These are phyloP conservation scores for Trametes cubensis DNA, from an alignment of 768 basidiomycete species.

Conservation along the genomic window DNA sequence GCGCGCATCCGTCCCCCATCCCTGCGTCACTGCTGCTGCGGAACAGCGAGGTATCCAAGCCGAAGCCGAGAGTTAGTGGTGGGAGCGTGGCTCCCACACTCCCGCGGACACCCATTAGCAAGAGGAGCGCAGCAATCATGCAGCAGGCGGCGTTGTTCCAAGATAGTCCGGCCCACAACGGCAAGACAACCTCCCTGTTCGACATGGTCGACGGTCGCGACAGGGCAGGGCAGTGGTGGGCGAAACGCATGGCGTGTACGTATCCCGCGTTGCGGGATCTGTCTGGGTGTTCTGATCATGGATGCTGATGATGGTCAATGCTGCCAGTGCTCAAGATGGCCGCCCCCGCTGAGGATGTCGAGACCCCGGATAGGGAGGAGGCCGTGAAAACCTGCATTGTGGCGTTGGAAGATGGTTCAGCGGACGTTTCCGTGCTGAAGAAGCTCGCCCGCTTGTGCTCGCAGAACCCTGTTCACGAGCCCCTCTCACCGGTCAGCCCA, in stretches of 20 bases:
- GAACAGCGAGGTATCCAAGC: constrained; percentile 35
- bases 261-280: constrained; percentile 26
- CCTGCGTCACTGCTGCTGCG: constrained; percentile 54
- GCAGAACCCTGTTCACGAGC: constrained; percentile 53
- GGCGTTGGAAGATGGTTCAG: constrained; percentile 55
- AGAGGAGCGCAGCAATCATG: constrained; percentile 55
- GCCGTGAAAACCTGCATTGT: constrained; percentile 58
- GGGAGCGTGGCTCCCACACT: constrained; percentile 30
- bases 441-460: constrained; percentile 66
- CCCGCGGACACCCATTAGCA: constrained; percentile 70
- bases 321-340: constrained; percentile 54
- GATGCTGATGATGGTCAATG: constrained; percentile 40
- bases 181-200: constrained; percentile 58
- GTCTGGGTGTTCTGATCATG: constrained; percentile 19
- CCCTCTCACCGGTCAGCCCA: constrained; percentile 58
- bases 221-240: constrained; percentile 84
- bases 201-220: constrained; percentile 68
- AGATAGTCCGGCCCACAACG: constrained; percentile 73
- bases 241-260: constrained; percentile 72
- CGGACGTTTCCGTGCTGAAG: constrained; percentile 59
- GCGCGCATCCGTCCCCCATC: constrained; percentile 51
- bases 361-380: constrained; percentile 44
- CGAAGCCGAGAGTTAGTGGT: constrained; percentile 10
- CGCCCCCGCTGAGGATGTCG: constrained; percentile 44
- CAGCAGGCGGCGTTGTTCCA: constrained; percentile 78